Conservation (phyloP, 495 filamentous ascomycete species). For the Daldinia bambusicola region DNA sequence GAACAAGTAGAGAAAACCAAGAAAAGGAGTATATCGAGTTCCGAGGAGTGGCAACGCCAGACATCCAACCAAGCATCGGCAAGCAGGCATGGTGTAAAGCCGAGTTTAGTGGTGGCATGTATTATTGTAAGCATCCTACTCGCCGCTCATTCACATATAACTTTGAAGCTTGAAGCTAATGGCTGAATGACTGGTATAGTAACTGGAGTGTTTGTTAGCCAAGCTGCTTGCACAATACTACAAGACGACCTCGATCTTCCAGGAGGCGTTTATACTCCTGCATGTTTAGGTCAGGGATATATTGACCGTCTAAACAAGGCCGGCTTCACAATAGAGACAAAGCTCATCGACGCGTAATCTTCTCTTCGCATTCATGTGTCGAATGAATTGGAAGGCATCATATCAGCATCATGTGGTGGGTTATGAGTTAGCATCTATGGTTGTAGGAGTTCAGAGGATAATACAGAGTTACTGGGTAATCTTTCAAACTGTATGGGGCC, state of each 20-base stretch:
- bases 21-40: slow-evolving; percentile 70
- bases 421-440: background rate
- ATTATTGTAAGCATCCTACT: slow-evolving; percentile 61
- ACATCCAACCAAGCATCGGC: slow-evolving; percentile 54
- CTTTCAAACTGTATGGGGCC: background rate
- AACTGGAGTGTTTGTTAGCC: slow-evolving; percentile 72
- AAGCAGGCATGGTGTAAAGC: slow-evolving; percentile 69
- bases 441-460: background rate
- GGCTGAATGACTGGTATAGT: slow-evolving; percentile 51
- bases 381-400: background rate
- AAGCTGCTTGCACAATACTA: slow-evolving; percentile 78
- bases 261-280: slow-evolving; percentile 83
- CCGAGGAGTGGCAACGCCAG: slow-evolving; percentile 71
- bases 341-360: slow-evolving; percentile 47
- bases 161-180: slow-evolving; percentile 24
- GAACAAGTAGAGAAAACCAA: slow-evolving; percentile 67
- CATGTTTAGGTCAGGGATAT: slow-evolving; percentile 80
- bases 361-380: background rate
- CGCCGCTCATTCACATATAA: background rate
- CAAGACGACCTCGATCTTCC: slow-evolving; percentile 68
- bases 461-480: background rate
- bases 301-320: slow-evolving; percentile 73
- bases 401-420: background rate
- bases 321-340: slow-evolving; percentile 71
- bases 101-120: slow-evolving; percentile 69